Conservation (phyloP, 1,139 yeast genomes). For the Pichiaceae sp. region DNA sequence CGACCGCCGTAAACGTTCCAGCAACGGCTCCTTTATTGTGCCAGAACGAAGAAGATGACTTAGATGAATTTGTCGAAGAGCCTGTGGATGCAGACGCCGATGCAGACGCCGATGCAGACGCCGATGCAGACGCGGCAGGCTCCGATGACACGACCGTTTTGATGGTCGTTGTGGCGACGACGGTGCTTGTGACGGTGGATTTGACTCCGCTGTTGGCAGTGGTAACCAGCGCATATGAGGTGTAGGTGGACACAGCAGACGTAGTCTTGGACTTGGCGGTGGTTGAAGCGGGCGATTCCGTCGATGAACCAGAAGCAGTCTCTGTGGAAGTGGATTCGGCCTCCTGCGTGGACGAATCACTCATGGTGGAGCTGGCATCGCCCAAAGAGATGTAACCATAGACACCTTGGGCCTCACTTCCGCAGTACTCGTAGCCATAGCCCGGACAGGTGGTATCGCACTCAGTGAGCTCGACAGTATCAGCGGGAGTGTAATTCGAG, state of each 20-base stretch:
- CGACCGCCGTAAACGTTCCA: constrained; percentile 49
- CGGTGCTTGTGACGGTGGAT: constrained; percentile 1
- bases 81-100: background rate
- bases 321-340: background rate
- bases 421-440: constrained; percentile 36
- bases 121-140: background rate
- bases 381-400: constrained; percentile 36
- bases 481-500: constrained; percentile 21
- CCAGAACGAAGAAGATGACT: constrained; percentile 28
- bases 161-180: background rate
- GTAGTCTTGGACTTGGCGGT: constrained; percentile 12
- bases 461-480: constrained; percentile 9
- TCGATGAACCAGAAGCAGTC: background rate
- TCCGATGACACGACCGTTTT: background rate
- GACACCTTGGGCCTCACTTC: constrained; percentile 26
- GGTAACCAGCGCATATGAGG: constrained; percentile 3
- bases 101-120: background rate
- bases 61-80: background rate
- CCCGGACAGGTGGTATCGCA: constrained; percentile 29
- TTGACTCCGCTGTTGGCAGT: background rate
- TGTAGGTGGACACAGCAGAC: constrained; percentile 9
- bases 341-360: background rate
- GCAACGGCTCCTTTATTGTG: constrained; percentile 45
- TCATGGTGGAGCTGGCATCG: constrained; percentile 6
- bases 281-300: constrained; percentile 3